Conservation (phyloP, 2,329 filamentous ascomycete genomes). For the Nothophoma quercina region DNA sequence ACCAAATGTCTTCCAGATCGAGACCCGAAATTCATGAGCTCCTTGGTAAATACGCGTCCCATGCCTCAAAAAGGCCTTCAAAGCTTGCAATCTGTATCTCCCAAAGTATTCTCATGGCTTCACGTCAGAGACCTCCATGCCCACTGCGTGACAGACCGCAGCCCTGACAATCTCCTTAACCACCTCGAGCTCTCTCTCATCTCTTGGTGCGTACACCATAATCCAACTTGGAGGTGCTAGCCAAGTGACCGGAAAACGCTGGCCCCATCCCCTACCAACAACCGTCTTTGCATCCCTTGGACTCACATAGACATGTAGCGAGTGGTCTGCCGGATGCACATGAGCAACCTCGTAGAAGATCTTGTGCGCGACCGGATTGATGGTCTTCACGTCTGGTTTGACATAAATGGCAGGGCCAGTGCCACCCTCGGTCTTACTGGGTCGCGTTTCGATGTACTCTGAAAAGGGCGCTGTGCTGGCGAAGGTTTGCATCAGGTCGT, state of each 20-base stretch:
- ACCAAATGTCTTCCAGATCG: too few species aligned
- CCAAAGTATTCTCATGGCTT: not conserved
- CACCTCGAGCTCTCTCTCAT: conserved; percentile 71
- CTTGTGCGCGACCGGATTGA: conserved; percentile 39
- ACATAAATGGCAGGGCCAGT: conserved; percentile 44
- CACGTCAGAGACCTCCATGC: conserved; percentile 25
- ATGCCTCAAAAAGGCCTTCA: too few species aligned
- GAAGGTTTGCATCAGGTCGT: conserved; percentile 33
- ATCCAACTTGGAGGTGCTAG: conserved; percentile 43
- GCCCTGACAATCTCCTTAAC: conserved; percentile 76
- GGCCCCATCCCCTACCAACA: conserved; percentile 78
- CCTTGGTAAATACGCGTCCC: too few species aligned
- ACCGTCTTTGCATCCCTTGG: conserved; percentile 76
- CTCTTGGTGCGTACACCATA: conserved; percentile 82
- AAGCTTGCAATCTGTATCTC: too few species aligned
- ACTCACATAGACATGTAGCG: conserved; percentile 80
- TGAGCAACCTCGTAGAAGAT: conserved; percentile 58
- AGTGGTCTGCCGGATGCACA: conserved; percentile 77
- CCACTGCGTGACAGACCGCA: conserved; percentile 70
- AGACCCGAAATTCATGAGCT: too few species aligned
- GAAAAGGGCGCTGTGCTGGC: conserved; percentile 27
- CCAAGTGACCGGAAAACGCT: conserved; percentile 61
- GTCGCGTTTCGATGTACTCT: conserved; percentile 27
- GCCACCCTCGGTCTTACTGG: conserved; percentile 42
- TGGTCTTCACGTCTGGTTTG: conserved; percentile 30